phyloP scores from a whole-genome alignment of 2,329 filamentous ascomycete genomes.

The Monilinia fructigena region DNA sequence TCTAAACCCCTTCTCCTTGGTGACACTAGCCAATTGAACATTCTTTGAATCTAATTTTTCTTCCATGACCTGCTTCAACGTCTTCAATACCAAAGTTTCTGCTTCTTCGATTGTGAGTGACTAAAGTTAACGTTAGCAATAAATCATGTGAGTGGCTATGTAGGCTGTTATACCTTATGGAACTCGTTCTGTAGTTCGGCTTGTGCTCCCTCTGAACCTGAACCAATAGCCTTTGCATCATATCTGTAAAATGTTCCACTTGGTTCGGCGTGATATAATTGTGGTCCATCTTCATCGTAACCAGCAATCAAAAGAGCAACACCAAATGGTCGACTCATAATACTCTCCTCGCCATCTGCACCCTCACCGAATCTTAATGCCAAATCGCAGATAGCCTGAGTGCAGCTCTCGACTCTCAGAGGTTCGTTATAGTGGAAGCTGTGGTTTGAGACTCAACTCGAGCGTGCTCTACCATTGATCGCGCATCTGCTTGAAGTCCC shows the following conservation, averaged over 20 bases:
- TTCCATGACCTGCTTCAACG: conserved; percentile 99
- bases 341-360: conserved; percentile 95
- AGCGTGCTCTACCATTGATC: conserved; percentile 97
- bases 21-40: conserved; percentile 95
- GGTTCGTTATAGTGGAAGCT: conserved; percentile 97
- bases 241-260: conserved; percentile 99
- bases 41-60: conserved; percentile 99
- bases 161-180: conserved; percentile 64
- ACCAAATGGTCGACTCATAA: conserved; percentile 97
- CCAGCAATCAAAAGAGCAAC: conserved; percentile 95
- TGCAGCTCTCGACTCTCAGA: conserved; percentile 94
- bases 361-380: conserved; percentile 95
- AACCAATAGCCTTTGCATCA: conserved; percentile 97
- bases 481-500: conserved; percentile 93
- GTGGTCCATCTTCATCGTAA: conserved; percentile 94
- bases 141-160: background rate
- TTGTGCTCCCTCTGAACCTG: conserved; percentile 94
- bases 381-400: conserved; percentile 96
- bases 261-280: conserved; percentile 96
- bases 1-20: conserved; percentile 95
- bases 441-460: conserved; percentile 95
- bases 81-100: conserved; percentile 94
- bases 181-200: conserved; percentile 98
- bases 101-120: conserved; percentile 90
- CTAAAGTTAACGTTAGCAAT: conserved; percentile 42